Base-by-base conservation (phyloP, 345 rosid genomes). In the Eucalyptus regnans region DNA sequence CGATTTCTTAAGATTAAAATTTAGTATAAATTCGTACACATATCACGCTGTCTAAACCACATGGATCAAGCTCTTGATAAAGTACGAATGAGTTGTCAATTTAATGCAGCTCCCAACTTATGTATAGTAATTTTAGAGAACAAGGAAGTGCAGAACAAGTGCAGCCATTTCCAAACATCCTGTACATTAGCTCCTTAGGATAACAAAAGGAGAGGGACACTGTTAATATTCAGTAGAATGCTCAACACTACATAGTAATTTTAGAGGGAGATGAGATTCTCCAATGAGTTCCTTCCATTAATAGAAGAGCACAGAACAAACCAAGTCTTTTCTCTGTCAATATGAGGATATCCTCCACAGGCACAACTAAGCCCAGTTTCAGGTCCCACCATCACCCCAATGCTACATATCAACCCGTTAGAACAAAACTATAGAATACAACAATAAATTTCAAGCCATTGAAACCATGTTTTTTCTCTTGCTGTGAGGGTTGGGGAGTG, bases 331-430 rank as follows among this genome's bases (percentile, higher is more conserved):
- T 71, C 81, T 37, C 79, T 31, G 43, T 64, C 31, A 14, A n/a
- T 64, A 14, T n/a, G 76, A 64, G 37, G 9, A 16, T 31, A 15
- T 68, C 46, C 0, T 37, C 27, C 81, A 71, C 14, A 33, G 46
- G 46, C 27, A 37, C 81, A 37, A 37, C 27, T 33, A 71, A 20
- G 83, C 48, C 83, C 83, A 76, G 2, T 37, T 41, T 76, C 3
- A 41, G 0, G 48, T 76, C 83, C 48, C 48, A 41, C 48, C 29
- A 0, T 76, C 46, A 7, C 83, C 46, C 27, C 83, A 37, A 37
- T 18, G 48, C 27, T 10, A 41, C 4, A 18, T 20, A 76, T 76
- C 27, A 37, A 12, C 29, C 46, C 27, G 0, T 41, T 2, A 76
- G 46, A 76, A 37, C 8, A 6, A 37, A 76, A 76, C 29, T 5